Evolutionary conservation across 176 grass and related monocot genomes (phyloP).

Genomic region (Zea luxurians): DNA sequence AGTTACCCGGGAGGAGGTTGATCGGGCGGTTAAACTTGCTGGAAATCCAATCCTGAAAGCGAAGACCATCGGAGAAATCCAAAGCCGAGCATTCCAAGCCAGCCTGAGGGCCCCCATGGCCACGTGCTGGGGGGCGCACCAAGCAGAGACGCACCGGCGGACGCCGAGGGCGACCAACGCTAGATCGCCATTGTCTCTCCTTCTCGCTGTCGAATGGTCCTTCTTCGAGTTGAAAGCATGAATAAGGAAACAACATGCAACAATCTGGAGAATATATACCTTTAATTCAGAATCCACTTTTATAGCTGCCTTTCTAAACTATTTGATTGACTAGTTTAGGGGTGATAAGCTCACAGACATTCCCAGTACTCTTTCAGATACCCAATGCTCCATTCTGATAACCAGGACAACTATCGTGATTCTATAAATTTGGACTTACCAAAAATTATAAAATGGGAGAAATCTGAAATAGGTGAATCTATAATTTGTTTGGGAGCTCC

Average conservation of each 20-base stretch:
- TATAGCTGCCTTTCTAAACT: conserved; percentile 56
- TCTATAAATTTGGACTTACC: conserved; percentile 25
- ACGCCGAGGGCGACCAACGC: too few relatives aligned
- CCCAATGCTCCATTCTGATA: conserved; percentile 43
- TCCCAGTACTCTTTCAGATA: conserved; percentile 42
- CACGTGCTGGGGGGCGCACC: too few relatives aligned
- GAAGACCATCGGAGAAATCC: too few relatives aligned
- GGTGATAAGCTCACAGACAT: conserved; percentile 65
- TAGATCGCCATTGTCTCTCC: too few relatives aligned
- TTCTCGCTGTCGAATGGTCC: too few relatives aligned
- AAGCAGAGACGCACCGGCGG: too few relatives aligned
- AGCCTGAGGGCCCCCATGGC: too few relatives aligned
- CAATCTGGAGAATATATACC: conserved; percentile 42
- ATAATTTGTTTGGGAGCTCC: conserved; percentile 4
- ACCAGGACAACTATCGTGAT: conserved; percentile 26
- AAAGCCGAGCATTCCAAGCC: too few relatives aligned
- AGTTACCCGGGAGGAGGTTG: too few relatives aligned
- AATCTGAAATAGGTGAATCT: conserved; percentile 9
- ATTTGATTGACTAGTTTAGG: conserved; percentile 67
- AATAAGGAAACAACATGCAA: not conserved
- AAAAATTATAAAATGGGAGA: not conserved
- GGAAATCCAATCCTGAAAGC: too few relatives aligned
- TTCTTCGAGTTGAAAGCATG: not conserved
- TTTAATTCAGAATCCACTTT: conserved; percentile 71
- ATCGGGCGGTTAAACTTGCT: too few relatives aligned